phyloP scores from a whole-genome alignment of 768 basidiomycete species.

The Kwoniella mangroviensis region DNA sequence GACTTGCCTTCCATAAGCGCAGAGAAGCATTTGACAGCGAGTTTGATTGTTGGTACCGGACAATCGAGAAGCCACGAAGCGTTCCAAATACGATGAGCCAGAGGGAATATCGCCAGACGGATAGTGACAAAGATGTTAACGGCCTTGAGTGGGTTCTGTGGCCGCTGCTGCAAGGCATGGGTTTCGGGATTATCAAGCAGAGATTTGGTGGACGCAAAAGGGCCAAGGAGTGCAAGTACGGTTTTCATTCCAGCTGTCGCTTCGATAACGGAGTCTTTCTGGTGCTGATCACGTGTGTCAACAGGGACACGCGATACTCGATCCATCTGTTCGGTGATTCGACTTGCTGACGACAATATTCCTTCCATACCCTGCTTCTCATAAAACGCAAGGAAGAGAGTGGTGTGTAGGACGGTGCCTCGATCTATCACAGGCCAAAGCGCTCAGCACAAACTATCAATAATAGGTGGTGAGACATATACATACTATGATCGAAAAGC shows the following conservation, averaged over 20 bases:
- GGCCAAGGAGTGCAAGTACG: conserved; percentile 73
- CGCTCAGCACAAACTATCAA: no score
- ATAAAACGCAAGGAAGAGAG: conserved; percentile 76
- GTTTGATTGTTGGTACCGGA: conserved; percentile 74
- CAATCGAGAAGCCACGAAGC: conserved; percentile 76
- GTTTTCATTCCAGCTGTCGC: conserved; percentile 30
- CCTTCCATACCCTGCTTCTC: conserved; percentile 67
- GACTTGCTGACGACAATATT: conserved; percentile 12
- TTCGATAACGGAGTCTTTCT: conserved; percentile 13
- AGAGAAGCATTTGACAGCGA: conserved; percentile 75
- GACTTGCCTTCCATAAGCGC: conserved; percentile 81
- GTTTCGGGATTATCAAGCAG: conserved; percentile 88
- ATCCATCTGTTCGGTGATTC: background rate
- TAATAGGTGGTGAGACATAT: background rate
- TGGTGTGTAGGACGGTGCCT: conserved; percentile 75
- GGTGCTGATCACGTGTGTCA: background rate
- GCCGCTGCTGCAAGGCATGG: conserved; percentile 68
- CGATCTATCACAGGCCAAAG: conserved; percentile 65
- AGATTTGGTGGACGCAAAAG: conserved; percentile 76
- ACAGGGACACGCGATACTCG: background rate
- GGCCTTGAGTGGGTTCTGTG: conserved; percentile 66
- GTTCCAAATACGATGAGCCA: conserved; percentile 75
- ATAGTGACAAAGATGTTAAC: conserved; percentile 84
- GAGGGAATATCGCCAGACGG: conserved; percentile 71
- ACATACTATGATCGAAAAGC: conserved; percentile 67